Base-by-base conservation (phyloP, 306 rosid genomes). In the Malus orientalis region DNA sequence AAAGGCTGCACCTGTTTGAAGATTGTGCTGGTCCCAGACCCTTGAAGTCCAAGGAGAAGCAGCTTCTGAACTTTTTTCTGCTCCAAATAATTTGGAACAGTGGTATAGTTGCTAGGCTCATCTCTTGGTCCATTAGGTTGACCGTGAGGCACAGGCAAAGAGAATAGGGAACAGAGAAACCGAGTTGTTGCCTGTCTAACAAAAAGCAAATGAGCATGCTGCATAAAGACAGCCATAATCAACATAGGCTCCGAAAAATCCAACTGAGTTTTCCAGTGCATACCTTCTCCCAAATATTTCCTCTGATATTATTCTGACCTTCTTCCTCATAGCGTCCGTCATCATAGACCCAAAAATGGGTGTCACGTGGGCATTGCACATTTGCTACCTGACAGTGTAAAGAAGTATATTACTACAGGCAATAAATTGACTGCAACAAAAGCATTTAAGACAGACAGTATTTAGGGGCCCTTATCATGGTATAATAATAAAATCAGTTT, bases 211-310 rank as follows among this genome's bases (percentile, higher is more conserved):
- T 19, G 23, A 22, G 49, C 44, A 58, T 29, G 67, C 70, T 72
- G 74, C 70, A 67, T 63, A 80, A 68, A 82, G 71, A 67, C 29
- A 85, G 71, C 54, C 74, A 72, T 47, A 58, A 66, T 71, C 59
- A 53, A 53, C 49, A 75, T 16, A 18, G 53, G 73, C 32, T 66
- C 15, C 53, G 22, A 70, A 36, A 78, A 38, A 69, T 81, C 75
- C 67, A 67, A 49, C 67, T 32, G 80, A 80, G 44, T 76, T 49
- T 67, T 66, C 38, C 30, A 67, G 69, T 74, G 40, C 78, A 78
- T 85, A 95, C 99, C 97, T 96, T 96, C 83, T 89, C 97, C 99
- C 99, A 96, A 76, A 96, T 96, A 82, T 96, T 96, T 79, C 99
- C 99, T 67, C 93, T 85, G 80, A 96, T 96, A 86, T 96, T 96